Base-by-base conservation (phyloP, 139 green algal genomes). In the Tetradesmus lagerheimii region DNA sequence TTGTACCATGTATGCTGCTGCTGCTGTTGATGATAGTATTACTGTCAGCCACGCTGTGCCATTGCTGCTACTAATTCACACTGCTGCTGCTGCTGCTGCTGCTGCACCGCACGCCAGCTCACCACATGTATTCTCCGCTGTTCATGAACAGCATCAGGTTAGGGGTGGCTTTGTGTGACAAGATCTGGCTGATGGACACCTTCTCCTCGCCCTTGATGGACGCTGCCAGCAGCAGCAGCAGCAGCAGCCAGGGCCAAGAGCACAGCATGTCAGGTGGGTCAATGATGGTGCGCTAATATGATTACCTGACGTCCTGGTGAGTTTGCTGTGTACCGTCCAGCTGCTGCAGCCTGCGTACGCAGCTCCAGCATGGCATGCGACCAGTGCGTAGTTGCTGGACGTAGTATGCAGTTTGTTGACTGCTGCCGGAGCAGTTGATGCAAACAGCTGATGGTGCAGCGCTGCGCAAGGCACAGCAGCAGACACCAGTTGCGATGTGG, bases 61-160 rank as follows among this genome's bases (percentile, higher is more conserved):
- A 6, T 4, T 25, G 38, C 20, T 25, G 62, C 50, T 15, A 14
- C 38, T 5, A 34, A 43, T 34, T n/a, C n/a, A n/a, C 35, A 39
- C 74, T 39, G 16, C 74, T 41, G 74, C 34, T n/a, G 4, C 34
- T 1, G 0, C 34, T 6, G 25, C 1, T 71, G 57, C 20, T 31
- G 0, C 45, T 57, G 45, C 14, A 1, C 45, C 0, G 78, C 14
- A 5, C 12, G 78, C 31, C 9, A 4, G 64, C 87, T 78, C 38
- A 94, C 92, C 92, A 94, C 66, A 90, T 92, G 77, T 89, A 91
- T 4, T 78, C 78, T 1, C 89, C 90, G 8, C 82, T 31, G 16
- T 87, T 80, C 25, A 94, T 41, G 14, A 94, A 77, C 23, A 94
- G 47, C 35, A 93, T 81, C 31, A 89, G 81, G 71, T 74, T 67